Evolutionary conservation across 257 asterid genomes (phyloP).

Genomic region (Solanum tacnaense): DNA sequence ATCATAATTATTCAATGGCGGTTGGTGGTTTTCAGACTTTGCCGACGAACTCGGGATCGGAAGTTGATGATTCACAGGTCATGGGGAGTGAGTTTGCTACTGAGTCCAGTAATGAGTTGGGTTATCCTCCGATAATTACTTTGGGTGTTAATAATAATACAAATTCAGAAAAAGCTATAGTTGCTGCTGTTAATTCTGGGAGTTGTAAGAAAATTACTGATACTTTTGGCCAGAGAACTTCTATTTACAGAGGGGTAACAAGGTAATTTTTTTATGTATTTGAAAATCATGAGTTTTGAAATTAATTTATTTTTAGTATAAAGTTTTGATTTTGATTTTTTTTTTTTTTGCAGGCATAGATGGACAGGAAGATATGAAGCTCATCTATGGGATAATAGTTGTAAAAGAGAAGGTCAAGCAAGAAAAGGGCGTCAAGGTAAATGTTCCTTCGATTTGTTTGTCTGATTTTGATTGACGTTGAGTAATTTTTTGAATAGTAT

Average conservation of each 20-base stretch:
- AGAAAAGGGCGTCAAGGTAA: constrained; percentile 99
- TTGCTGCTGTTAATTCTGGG: constrained; percentile 37
- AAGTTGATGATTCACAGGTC: constrained; percentile 30
- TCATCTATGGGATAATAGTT: constrained; percentile 99
- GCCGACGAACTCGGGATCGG: constrained; percentile 76
- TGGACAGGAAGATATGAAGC: constrained; percentile 99
- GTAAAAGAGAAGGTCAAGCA: constrained; percentile 98
- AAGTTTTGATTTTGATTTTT: neutral
- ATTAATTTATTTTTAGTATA: neutral
- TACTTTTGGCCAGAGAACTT: constrained; percentile 83
- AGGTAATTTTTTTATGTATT: constrained; percentile 23
- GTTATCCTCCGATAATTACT: constrained; percentile 10
- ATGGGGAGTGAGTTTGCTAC: neutral
- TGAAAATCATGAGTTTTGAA: neutral
- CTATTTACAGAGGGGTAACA: constrained; percentile 93
- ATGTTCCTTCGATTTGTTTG: neutral
- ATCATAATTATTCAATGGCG: neutral
- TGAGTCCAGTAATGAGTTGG: constrained; percentile 61
- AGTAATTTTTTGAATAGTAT: no score
- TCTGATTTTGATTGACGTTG: neutral
- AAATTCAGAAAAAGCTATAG: constrained; percentile 22
- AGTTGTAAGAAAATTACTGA: constrained; percentile 54
- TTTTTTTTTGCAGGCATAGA: constrained; percentile 55
- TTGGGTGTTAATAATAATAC: constrained; percentile 20
- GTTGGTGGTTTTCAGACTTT: constrained; percentile 63